Conservation (phyloP, 2,329 filamentous ascomycete species). For the Fragosphaeria purpurea region DNA sequence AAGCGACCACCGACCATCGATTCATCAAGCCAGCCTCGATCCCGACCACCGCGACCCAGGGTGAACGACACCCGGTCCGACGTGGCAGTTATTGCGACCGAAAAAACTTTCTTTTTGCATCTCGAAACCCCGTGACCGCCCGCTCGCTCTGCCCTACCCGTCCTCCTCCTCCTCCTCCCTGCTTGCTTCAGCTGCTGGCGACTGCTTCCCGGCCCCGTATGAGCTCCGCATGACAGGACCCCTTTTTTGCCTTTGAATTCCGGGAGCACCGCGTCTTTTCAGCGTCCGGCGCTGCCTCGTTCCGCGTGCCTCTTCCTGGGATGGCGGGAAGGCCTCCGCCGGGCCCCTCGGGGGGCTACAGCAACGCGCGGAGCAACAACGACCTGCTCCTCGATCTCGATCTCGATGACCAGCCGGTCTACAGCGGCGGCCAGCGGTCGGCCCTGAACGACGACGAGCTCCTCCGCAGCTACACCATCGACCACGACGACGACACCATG, state of each 20-base stretch:
- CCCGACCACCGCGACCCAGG: too few species aligned
- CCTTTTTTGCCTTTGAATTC: conserved; percentile 16
- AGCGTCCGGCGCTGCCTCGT: background rate
- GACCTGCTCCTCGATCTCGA: conserved; percentile 68
- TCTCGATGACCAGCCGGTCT: conserved; percentile 59
- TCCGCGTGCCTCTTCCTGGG: conserved; percentile 25
- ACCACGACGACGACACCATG: conserved; percentile 45
- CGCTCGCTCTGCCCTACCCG: conserved; percentile 5
- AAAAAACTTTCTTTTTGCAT: background rate
- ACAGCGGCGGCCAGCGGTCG: conserved; percentile 66
- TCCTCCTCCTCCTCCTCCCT: background rate
- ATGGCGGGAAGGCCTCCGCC: conserved; percentile 52
- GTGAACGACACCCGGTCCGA: too few species aligned
- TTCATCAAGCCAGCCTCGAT: too few species aligned
- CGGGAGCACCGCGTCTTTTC: background rate
- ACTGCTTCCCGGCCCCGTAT: too few species aligned
- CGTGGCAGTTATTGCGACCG: background rate
- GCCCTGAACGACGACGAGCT: conserved; percentile 63
- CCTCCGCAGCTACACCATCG: conserved; percentile 62
- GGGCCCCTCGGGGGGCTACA: conserved; percentile 37
- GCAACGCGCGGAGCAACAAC: conserved; percentile 42
- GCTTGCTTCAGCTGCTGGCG: too few species aligned
- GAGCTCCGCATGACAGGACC: conserved; percentile 23
- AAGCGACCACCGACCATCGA: too few species aligned
- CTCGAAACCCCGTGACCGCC: background rate